These are phyloP conservation scores for Hyaloscypha hepaticicola DNA, from an alignment of 495 filamentous ascomycete genomes.

Conservation along the genomic window DNA sequence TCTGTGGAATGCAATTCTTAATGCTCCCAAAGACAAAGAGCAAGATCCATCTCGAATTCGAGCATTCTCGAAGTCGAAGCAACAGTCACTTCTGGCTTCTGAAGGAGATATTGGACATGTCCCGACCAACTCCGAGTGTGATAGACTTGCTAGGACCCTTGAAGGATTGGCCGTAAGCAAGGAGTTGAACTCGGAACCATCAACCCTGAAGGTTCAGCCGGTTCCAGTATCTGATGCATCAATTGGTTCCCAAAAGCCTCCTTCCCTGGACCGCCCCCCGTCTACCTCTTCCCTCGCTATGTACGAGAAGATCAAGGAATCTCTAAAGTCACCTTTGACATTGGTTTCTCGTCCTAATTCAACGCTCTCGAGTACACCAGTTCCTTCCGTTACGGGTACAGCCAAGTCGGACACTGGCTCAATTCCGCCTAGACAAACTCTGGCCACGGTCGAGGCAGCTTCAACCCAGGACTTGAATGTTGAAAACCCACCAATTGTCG, in stretches of 20 bases:
- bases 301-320: neutral
- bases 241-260: neutral
- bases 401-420: neutral
- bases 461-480: no score
- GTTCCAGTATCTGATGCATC: neutral
- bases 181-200: neutral
- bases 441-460: neutral
- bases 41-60: neutral
- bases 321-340: neutral
- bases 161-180: slow-evolving; percentile 9
- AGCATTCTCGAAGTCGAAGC: neutral
- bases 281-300: neutral
- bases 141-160: slow-evolving; percentile 13
- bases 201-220: neutral
- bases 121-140: slow-evolving; percentile 19
- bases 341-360: neutral
- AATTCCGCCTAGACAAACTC: neutral
- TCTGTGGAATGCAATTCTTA: neutral
- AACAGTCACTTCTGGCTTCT: neutral
- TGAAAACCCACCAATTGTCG: no score
- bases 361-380: neutral
- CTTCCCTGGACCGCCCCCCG: neutral
- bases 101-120: slow-evolving; percentile 4
- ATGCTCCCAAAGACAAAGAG: neutral
- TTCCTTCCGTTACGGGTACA: neutral